Conservation (phyloP, 2,329 filamentous ascomycete species). For the Colletotrichum sublineola region DNA sequence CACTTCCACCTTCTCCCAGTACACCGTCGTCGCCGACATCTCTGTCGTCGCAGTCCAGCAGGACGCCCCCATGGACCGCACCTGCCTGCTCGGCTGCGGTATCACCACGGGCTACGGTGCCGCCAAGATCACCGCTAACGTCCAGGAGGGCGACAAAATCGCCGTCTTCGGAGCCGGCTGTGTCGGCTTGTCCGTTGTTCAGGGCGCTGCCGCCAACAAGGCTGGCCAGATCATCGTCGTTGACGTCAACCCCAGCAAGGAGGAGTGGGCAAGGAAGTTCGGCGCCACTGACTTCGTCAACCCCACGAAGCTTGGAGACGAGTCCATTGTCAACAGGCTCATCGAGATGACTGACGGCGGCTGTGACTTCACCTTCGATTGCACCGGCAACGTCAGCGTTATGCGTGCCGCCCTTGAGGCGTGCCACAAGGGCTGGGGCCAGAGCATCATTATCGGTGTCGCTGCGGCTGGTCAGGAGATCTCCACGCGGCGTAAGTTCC, state of each 20-base stretch:
- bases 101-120: conserved; percentile 99
- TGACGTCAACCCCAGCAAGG: conserved; percentile 87
- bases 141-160: conserved; percentile 90
- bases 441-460: conserved; percentile 98
- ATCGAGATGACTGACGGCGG: conserved; percentile 98
- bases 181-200: conserved; percentile 94
- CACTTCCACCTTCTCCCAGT: conserved; percentile 98
- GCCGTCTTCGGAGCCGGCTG: conserved; percentile 97
- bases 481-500: conserved; percentile 84
- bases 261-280: conserved; percentile 93
- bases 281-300: conserved; percentile 98
- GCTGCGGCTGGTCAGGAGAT: conserved; percentile 98
- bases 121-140: conserved; percentile 90
- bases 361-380: conserved; percentile 99
- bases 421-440: conserved; percentile 99
- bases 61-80: conserved; percentile 94
- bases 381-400: conserved; percentile 95
- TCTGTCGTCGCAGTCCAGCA: conserved; percentile 94
- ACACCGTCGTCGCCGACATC: conserved; percentile 98
- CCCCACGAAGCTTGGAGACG: conserved; percentile 81
- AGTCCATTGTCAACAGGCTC: conserved; percentile 91
- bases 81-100: conserved; percentile 95
- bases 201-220: conserved; percentile 89
- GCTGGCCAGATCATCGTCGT: conserved; percentile 82
- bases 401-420: conserved; percentile 97